Evolutionary conservation across 164 flowering plant species (phyloP).

Genomic region (Chloranthus sessilifolius): DNA sequence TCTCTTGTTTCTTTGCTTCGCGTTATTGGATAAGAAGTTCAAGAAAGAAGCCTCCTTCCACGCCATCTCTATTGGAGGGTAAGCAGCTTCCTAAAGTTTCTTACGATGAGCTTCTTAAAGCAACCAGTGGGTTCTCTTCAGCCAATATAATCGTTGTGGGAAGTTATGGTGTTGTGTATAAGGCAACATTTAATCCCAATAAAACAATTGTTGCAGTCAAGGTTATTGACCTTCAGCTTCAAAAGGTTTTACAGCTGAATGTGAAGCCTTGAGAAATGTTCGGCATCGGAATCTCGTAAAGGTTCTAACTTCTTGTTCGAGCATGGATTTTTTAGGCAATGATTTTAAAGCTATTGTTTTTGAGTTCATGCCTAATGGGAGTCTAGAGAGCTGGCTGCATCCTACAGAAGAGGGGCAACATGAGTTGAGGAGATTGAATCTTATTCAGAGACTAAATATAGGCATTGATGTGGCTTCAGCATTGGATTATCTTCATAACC

Average conservation of each 20-base stretch:
- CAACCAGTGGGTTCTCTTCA: conserved; percentile 4
- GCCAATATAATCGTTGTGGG: conserved; percentile 29
- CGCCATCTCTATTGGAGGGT: background rate
- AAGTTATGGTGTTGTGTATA: conserved; percentile 28
- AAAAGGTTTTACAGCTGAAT: conserved; percentile 30
- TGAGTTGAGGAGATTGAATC: background rate
- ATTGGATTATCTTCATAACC: conserved; percentile 5
- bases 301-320: conserved; percentile 28
- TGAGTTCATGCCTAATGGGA: conserved; percentile 27
- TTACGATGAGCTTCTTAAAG: background rate
- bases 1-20: background rate
- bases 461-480: conserved; percentile 7
- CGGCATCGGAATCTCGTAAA: conserved; percentile 28
- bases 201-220: conserved; percentile 25
- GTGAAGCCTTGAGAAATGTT: conserved; percentile 21
- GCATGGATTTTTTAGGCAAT: conserved; percentile 19
- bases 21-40: background rate
- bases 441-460: background rate
- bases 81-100: background rate
- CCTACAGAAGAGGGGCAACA: background rate
- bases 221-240: conserved; percentile 21
- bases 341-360: conserved; percentile 28
- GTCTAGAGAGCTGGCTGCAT: conserved; percentile 25
- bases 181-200: conserved; percentile 9
- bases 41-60: background rate